These are phyloP conservation scores for Isoetes engelmannii DNA, from an alignment of 83 land plant species.

Conservation along the genomic window DNA sequence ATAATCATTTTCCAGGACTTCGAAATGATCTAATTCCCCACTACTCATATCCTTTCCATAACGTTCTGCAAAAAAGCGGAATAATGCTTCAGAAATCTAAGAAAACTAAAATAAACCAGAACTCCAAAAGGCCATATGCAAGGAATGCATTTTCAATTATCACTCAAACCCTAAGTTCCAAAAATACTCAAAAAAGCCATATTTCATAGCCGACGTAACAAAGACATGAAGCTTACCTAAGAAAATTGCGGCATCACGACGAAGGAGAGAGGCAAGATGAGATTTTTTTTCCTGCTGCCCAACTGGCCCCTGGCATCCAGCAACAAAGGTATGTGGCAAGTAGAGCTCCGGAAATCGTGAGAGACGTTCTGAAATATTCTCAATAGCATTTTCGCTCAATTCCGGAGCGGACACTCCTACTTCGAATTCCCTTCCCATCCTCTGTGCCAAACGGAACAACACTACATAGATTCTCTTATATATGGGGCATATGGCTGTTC, in stretches of 20 bases:
- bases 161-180: background rate
- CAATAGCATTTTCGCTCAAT: slow-evolving; percentile 34
- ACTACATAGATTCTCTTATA: background rate
- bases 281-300: slow-evolving; percentile 42
- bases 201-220: background rate
- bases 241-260: slow-evolving; percentile 71
- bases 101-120: background rate
- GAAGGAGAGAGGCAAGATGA: slow-evolving; percentile 61
- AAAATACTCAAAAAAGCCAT: background rate
- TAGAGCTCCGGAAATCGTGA: background rate
- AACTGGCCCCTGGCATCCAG: slow-evolving; percentile 15
- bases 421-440: slow-evolving; percentile 24
- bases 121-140: background rate
- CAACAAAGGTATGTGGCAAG: slow-evolving; percentile 16
- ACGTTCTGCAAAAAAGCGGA: slow-evolving; percentile 45
- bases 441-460: background rate
- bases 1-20: slow-evolving; percentile 54
- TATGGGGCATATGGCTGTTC: background rate
- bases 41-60: slow-evolving; percentile 53
- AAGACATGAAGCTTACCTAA: slow-evolving; percentile 38
- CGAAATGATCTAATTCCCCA: slow-evolving; percentile 65
- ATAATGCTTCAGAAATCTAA: background rate
- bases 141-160: background rate
- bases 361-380: slow-evolving; percentile 51
- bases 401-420: slow-evolving; percentile 7